phyloP scores from a whole-genome alignment of 768 basidiomycete genomes.

The Tubosaeta sp. region DNA sequence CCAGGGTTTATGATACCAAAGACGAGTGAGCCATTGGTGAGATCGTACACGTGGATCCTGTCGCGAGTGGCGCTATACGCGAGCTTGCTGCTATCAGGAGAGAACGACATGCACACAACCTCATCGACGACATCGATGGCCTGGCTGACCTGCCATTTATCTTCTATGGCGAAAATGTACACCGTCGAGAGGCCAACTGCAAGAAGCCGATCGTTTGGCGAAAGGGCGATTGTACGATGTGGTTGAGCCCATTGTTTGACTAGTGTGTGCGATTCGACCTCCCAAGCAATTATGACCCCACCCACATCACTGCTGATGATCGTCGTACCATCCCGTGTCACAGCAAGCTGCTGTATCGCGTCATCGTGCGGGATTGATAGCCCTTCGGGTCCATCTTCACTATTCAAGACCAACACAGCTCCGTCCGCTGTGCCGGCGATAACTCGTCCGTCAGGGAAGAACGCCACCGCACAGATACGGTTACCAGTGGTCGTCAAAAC shows the following conservation, averaged over 20 bases:
- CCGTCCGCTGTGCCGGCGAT: neutral
- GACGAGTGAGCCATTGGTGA: neutral
- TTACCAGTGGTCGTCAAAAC: neutral
- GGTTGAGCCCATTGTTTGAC: too few species aligned
- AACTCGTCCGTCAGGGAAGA: neutral
- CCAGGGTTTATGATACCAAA: neutral
- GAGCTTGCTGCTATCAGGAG: constrained; percentile 1
- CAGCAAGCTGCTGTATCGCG: neutral
- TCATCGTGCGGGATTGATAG: neutral
- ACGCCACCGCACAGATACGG: neutral
- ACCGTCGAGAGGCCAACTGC: neutral
- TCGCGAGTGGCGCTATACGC: neutral
- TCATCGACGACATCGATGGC: neutral
- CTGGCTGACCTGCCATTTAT: neutral
- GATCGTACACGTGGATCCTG: neutral
- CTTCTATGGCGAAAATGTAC: neutral
- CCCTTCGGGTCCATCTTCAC: neutral
- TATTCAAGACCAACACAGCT: neutral
- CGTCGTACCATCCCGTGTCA: neutral
- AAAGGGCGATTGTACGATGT: neutral
- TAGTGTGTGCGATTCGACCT: neutral
- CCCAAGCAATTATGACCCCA: neutral
- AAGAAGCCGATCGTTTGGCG: neutral
- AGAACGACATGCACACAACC: neutral
- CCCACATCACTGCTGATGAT: neutral